A percentile compares a stretch with the other conserved stretches of the same genome.
Conservation (phyloP, 148 eudicot genomes). For the Spergularia marina region DNA sequence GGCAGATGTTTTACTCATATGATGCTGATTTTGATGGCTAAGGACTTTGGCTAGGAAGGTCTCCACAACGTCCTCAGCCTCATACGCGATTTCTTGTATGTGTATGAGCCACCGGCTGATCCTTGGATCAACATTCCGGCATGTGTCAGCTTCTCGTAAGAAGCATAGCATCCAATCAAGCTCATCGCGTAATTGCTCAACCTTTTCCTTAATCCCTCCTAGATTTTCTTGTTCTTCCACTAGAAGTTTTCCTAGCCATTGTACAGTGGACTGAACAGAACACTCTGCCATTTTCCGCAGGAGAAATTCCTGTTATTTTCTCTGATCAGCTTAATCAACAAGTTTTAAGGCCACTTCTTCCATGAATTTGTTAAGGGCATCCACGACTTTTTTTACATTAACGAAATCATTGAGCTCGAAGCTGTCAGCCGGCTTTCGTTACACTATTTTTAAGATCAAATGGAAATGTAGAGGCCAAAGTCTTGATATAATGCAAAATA, state of each 20-base stretch:
- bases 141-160: constrained; percentile 32
- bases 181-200: constrained; percentile 32
- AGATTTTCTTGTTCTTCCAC: constrained; percentile 30
- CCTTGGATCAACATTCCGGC: constrained; percentile 22
- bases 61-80: constrained; percentile 38
- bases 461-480: not conserved
- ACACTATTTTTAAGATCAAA: not conserved
- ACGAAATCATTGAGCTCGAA: constrained; percentile 13
- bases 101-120: constrained; percentile 32
- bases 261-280: constrained; percentile 33
- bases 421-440: constrained; percentile 12
- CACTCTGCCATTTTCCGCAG: constrained; percentile 38
- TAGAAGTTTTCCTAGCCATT: constrained; percentile 31
- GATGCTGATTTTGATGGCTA: constrained; percentile 20
- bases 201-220: constrained; percentile 20
- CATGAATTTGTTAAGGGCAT: not conserved
- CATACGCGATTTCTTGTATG: constrained; percentile 32
- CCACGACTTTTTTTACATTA: constrained; percentile 8
- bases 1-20: constrained; percentile 14
- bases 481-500: not conserved
- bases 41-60: constrained; percentile 22
- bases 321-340: not conserved
- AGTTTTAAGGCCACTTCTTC: not conserved
- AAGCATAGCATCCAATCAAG: constrained; percentile 42
- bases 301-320: not conserved